Percentiles rank a stretch among this genome's conserved stretches.
Conservation (phyloP, 495 filamentous ascomycete genomes). For the Haplographium delicatum region DNA sequence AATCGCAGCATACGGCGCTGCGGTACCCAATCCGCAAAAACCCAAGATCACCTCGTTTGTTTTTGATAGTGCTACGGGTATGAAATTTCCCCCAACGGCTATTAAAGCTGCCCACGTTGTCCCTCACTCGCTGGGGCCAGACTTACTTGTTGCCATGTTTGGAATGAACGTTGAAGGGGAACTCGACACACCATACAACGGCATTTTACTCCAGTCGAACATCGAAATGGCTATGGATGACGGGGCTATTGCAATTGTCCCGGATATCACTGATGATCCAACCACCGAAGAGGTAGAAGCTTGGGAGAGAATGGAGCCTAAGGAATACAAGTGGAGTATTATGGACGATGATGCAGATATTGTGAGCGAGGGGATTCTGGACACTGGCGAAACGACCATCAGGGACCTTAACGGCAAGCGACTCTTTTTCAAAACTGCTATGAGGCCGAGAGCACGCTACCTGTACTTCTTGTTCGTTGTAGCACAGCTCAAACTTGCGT, state of each 20-base stretch:
- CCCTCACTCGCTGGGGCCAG: constrained; percentile 15
- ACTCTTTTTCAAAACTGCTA: constrained; percentile 21
- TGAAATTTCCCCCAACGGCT: not conserved
- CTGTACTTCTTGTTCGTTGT: constrained; percentile 22
- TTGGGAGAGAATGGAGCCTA: constrained; percentile 11
- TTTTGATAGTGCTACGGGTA: not conserved
- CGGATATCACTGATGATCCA: constrained; percentile 18
- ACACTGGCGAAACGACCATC: not conserved
- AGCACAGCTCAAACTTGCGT: constrained; percentile 15
- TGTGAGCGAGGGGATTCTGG: not conserved
- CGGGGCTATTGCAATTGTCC: constrained; percentile 22
- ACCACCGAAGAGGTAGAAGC: constrained; percentile 5
- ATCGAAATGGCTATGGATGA: constrained; percentile 22
- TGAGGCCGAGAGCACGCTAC: constrained; percentile 22
- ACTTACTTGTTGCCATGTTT: constrained; percentile 19
- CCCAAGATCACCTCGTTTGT: not conserved
- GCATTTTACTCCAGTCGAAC: constrained; percentile 13
- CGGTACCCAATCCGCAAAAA: not conserved
- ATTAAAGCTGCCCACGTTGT: constrained; percentile 23
- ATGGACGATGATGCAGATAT: constrained; percentile 11
- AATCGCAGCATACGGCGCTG: not conserved
- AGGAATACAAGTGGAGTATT: constrained; percentile 18
- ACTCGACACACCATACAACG: constrained; percentile 17
- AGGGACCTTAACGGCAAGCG: not conserved
- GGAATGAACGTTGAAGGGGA: constrained; percentile 19